A percentile compares a stretch with the other conserved stretches of the same genome.
Evolutionary conservation across 2,329 filamentous ascomycete species (phyloP).

Genomic region (Penicillium brevicompactum): DNA sequence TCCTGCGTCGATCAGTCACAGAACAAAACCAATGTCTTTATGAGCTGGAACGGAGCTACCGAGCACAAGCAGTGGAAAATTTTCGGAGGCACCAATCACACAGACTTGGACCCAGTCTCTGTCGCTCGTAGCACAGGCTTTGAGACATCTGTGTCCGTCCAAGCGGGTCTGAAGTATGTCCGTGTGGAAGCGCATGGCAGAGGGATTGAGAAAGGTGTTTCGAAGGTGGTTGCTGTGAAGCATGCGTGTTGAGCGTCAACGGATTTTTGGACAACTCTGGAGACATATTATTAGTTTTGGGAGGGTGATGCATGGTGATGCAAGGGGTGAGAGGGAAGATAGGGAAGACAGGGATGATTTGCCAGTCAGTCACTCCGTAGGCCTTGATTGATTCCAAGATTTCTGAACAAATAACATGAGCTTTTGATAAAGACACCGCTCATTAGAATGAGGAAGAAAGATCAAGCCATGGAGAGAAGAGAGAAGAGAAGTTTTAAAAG

Average conservation of each 20-base stretch:
- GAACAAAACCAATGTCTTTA: constrained; percentile 29
- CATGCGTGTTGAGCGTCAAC: not conserved
- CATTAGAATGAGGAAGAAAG: no score
- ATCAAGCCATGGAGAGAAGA: no score
- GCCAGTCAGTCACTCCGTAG: no score
- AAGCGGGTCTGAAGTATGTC: not conserved
- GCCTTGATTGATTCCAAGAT: no score
- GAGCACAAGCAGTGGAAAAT: constrained; percentile 29
- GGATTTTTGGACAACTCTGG: no score
- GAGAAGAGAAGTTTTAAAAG: no score
- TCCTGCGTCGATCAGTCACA: constrained; percentile 13
- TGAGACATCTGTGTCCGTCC: not conserved
- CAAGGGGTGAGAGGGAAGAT: no score
- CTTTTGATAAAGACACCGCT: no score
- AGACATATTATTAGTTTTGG: no score
- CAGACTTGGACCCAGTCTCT: not conserved
- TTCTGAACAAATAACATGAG: no score
- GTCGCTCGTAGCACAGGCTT: not conserved
- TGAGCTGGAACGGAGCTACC: constrained; percentile 45
- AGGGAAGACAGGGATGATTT: no score
- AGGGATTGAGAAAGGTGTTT: not conserved
- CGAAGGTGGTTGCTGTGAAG: not conserved
- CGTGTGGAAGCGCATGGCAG: not conserved
- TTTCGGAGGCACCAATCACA: not conserved
- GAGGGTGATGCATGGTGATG: no score